Evolutionary conservation across 1,284 basidiomycete genomes (phyloP).

Genomic region (Schizopora paradoxa): DNA sequence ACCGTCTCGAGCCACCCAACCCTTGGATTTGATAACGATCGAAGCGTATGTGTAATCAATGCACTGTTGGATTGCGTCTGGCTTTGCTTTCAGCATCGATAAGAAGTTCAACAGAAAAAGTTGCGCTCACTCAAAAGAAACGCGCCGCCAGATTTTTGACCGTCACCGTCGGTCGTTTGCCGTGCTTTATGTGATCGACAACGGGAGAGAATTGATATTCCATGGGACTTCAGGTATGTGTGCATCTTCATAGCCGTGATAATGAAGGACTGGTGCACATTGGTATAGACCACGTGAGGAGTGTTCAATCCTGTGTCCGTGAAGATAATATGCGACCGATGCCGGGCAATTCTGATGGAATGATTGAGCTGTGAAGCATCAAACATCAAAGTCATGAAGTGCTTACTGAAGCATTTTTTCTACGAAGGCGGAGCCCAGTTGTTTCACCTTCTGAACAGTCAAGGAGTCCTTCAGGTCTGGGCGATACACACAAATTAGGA

Average conservation of each 20-base stretch:
- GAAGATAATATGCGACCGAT: constrained; percentile 69
- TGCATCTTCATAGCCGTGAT: constrained; percentile 86
- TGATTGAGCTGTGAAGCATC: neutral
- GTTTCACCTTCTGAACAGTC: constrained; percentile 57
- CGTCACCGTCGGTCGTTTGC: neutral
- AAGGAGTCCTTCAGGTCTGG: constrained; percentile 56
- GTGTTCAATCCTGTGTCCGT: constrained; percentile 75
- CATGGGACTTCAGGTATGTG: constrained; percentile 71
- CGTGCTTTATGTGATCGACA: neutral
- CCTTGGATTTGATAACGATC: constrained; percentile 44
- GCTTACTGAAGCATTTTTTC: constrained; percentile 65
- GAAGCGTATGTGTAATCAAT: constrained; percentile 51
- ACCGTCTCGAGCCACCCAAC: constrained; percentile 36
- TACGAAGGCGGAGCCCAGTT: constrained; percentile 51
- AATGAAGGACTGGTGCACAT: constrained; percentile 86
- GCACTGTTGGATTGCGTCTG: constrained; percentile 55
- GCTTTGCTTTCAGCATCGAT: neutral
- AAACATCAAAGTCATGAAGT: constrained; percentile 24
- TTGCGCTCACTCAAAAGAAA: constrained; percentile 4
- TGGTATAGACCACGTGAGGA: constrained; percentile 58
- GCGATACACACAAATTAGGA: neutral
- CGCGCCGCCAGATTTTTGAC: constrained; percentile 5
- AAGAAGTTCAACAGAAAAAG: neutral
- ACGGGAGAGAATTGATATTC: constrained; percentile 23
- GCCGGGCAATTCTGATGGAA: constrained; percentile 52